Evolutionary conservation across 805 yeast species (phyloP), one percentile per base, ranked within the genome.

Genomic region (Metschnikowia borealis): DNA sequence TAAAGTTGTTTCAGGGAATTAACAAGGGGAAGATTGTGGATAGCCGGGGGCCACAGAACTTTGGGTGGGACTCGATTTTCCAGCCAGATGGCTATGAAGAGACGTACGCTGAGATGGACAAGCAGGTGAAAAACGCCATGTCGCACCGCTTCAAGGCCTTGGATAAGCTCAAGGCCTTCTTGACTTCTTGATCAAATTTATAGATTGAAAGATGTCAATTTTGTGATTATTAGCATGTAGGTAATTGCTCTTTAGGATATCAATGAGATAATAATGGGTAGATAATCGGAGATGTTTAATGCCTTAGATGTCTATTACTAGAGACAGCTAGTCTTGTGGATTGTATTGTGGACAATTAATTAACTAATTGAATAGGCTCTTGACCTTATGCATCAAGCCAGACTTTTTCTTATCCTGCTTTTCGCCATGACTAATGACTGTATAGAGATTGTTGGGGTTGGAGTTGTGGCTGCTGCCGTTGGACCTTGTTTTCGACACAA

Each of bases 41-140:
- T 14, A 76, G 83, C 34, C 73, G 95, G 52, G 97, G 97, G 1
- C 88, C 88, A 6, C 79, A 82, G 13, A 54, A 57, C 52, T 94
- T 94, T 65, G 99, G 99, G 1, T 94, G 96, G 96, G 97, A 94
- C 69, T 83, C 97, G 6, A 72, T 88, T 46, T 94, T 94, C 67
- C 78, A 85, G 69, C 99, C 99, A 2, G 71, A 73, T 26, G 97
- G 96, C 2, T 83, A 67, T 60, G 70, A 77, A 18, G 73, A 84
- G 62, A 70, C 77, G 0, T 91, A 89, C 63, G 98, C 97, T 10
- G 97, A 94, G 67, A 82, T 94, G 91, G 83, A 79, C 47, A 87
- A 87, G 63, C 62, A 67, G 1, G 73, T 77, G 31, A 94, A 95
- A 74, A 91, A 94, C 69, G 65, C 76, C 18, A 87, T 94, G 54